A percentile compares a stretch with the other conserved stretches of the same genome.
Conservation (phyloP, 768 basidiomycete genomes). For the Crucibulum laeve region DNA sequence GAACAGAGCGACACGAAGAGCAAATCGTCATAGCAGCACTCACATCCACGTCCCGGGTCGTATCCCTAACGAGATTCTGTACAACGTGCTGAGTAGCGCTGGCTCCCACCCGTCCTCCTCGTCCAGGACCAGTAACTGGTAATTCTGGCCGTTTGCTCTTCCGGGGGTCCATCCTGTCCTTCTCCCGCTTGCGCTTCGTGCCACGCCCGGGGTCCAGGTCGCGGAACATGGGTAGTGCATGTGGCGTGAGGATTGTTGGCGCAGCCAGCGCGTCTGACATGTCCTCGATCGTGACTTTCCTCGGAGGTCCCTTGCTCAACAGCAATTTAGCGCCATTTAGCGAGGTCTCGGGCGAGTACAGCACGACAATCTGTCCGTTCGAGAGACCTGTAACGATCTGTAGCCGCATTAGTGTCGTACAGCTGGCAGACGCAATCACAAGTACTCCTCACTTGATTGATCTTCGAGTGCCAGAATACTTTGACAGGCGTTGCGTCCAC, state of each 20-base stretch:
- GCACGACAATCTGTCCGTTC: conserved; percentile 80
- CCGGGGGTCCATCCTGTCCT: conserved; percentile 81
- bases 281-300: conserved; percentile 81
- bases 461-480: conserved; percentile 93
- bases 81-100: conserved; percentile 97
- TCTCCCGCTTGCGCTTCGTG: conserved; percentile 86
- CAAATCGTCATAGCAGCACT: conserved; percentile 34
- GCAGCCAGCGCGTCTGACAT: conserved; percentile 82
- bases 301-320: conserved; percentile 80
- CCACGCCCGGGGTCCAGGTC: conserved; percentile 73
- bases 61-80: conserved; percentile 89
- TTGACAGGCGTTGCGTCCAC: conserved; percentile 82
- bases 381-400: conserved; percentile 88
- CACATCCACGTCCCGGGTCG: conserved; percentile 91
- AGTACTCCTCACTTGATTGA: conserved; percentile 76
- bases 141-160: conserved; percentile 92
- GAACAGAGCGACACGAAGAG: conserved; percentile 13
- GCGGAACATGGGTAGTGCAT: conserved; percentile 88
- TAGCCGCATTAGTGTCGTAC: conserved; percentile 12
- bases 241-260: conserved; percentile 89
- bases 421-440: conserved; percentile 14
- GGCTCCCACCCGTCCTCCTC: conserved; percentile 91
- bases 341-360: conserved; percentile 90
- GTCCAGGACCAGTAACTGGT: conserved; percentile 90
- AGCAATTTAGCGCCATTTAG: conserved; percentile 90